Percentiles rank a stretch among this genome's conserved stretches.
phyloP scores from a whole-genome alignment of 192 early-diverging fungal genomes.

The Mycoemilia scoparia region DNA sequence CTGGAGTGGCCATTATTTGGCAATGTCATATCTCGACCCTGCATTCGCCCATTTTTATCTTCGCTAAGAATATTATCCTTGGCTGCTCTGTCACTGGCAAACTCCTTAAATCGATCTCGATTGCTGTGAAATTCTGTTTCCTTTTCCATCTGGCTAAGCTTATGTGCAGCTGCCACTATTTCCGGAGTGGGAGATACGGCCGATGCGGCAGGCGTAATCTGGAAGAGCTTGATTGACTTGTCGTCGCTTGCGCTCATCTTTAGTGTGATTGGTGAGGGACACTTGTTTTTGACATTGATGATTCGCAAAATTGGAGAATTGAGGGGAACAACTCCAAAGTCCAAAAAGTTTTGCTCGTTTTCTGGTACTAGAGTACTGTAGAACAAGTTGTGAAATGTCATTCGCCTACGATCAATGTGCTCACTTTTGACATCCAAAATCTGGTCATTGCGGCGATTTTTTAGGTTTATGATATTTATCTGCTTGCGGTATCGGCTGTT shows the following conservation, averaged over 20 bases:
- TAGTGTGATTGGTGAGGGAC: conserved; percentile 15
- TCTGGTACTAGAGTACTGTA: conserved; percentile 70
- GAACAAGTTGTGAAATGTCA: conserved; percentile 92
- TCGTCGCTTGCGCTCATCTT: conserved; percentile 21
- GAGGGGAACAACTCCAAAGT: conserved; percentile 80
- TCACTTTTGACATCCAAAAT: conserved; percentile 80
- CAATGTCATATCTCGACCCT: too few relatives aligned
- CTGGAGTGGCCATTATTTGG: too few relatives aligned
- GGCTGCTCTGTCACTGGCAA: too few relatives aligned
- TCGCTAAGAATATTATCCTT: too few relatives aligned
- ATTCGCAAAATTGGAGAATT: conserved; percentile 60
- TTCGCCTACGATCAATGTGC: conserved; percentile 90
- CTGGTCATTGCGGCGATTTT: conserved; percentile 77
- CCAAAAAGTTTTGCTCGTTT: conserved; percentile 78
- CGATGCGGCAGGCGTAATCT: too few relatives aligned
- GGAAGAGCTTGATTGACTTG: too few relatives aligned
- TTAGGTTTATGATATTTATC: conserved; percentile 77
- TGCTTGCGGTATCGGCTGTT: conserved; percentile 96
- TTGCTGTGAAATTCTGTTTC: too few relatives aligned
- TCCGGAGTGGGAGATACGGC: too few relatives aligned
- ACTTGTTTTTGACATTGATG: conserved; percentile 76
- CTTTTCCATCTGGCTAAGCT: too few relatives aligned
- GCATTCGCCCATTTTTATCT: too few relatives aligned
- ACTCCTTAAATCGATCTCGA: too few relatives aligned
- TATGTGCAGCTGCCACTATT: too few relatives aligned